Conservation (phyloP, 495 filamentous ascomycete genomes). For the Terfezia boudieri region DNA sequence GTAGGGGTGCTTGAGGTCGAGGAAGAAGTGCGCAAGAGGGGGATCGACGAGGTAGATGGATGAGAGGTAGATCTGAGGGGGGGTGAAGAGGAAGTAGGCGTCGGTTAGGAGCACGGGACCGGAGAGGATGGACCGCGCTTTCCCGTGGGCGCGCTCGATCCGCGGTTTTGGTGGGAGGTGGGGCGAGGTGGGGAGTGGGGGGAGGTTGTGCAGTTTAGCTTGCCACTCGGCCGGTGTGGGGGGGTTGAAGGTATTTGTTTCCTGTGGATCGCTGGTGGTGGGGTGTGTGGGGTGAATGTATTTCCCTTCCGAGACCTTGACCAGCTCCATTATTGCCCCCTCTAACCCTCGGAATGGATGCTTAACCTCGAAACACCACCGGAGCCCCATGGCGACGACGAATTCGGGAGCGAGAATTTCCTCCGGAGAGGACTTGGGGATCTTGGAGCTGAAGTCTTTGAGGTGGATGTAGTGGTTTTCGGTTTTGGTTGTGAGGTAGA, state of each 20-base stretch:
- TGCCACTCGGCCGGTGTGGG: neutral
- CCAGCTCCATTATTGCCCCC: constrained; percentile 65
- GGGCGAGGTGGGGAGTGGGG: constrained; percentile 1
- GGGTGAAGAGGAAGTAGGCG: constrained; percentile 88
- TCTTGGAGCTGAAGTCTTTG: constrained; percentile 31
- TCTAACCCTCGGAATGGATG: constrained; percentile 78
- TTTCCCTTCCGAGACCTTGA: constrained; percentile 35
- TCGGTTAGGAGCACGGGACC: constrained; percentile 67
- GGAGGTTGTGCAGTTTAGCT: constrained; percentile 3
- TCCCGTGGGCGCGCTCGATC: constrained; percentile 43
- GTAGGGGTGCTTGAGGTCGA: constrained; percentile 44
- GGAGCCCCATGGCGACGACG: constrained; percentile 72
- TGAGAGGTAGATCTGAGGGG: constrained; percentile 76
- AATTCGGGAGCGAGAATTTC: constrained; percentile 77
- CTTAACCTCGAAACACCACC: constrained; percentile 78
- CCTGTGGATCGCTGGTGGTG: constrained; percentile 19
- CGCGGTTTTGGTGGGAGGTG: constrained; percentile 19
- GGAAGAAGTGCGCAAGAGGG: constrained; percentile 46
- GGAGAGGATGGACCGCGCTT: constrained; percentile 50
- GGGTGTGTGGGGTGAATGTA: constrained; percentile 8
- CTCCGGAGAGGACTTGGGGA: constrained; percentile 30
- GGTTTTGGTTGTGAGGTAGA: constrained; percentile 83
- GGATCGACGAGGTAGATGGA: constrained; percentile 53
- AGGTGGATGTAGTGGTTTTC: constrained; percentile 63
- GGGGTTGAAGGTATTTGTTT: neutral